Evolutionary conservation across 768 basidiomycete genomes (phyloP).

Genomic region (Chiua virens): DNA sequence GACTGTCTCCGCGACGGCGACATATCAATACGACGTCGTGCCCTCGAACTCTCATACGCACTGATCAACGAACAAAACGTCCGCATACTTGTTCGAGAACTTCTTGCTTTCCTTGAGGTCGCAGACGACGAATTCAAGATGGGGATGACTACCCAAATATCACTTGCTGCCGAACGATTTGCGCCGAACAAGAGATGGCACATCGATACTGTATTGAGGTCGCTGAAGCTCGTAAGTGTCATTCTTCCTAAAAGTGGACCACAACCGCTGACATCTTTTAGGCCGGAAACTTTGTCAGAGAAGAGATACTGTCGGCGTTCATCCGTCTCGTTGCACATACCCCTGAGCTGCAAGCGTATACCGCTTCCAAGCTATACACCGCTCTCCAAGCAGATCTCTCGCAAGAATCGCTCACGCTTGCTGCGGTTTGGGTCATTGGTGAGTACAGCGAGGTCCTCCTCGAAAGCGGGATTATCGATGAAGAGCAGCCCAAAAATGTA

Average conservation of each 20-base stretch:
- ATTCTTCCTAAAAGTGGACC: not conserved
- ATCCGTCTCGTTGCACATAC: slow-evolving; percentile 96
- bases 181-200: slow-evolving; percentile 99
- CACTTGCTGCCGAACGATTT: slow-evolving; percentile 91
- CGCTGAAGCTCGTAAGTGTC: slow-evolving; percentile 77
- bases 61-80: slow-evolving; percentile 96
- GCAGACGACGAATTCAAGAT: slow-evolving; percentile 99
- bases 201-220: slow-evolving; percentile 94
- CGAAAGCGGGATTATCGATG: slow-evolving; percentile 79
- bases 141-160: slow-evolving; percentile 96
- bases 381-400: slow-evolving; percentile 91
- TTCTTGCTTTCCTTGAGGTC: slow-evolving; percentile 94
- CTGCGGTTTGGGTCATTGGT: slow-evolving; percentile 93
- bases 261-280: slow-evolving; percentile 29
- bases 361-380: slow-evolving; percentile 85
- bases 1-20: slow-evolving; percentile 99
- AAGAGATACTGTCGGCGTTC: slow-evolving; percentile 93
- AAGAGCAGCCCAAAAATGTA: slow-evolving; percentile 71
- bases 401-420: slow-evolving; percentile 92
- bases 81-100: slow-evolving; percentile 85
- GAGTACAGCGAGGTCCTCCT: slow-evolving; percentile 93
- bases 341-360: slow-evolving; percentile 94
- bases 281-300: slow-evolving; percentile 98
- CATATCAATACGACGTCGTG: slow-evolving; percentile 95
- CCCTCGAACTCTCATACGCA: slow-evolving; percentile 95